Evolutionary conservation across 164 flowering plant genomes (phyloP).

Genomic region (Litsea cubeba): DNA sequence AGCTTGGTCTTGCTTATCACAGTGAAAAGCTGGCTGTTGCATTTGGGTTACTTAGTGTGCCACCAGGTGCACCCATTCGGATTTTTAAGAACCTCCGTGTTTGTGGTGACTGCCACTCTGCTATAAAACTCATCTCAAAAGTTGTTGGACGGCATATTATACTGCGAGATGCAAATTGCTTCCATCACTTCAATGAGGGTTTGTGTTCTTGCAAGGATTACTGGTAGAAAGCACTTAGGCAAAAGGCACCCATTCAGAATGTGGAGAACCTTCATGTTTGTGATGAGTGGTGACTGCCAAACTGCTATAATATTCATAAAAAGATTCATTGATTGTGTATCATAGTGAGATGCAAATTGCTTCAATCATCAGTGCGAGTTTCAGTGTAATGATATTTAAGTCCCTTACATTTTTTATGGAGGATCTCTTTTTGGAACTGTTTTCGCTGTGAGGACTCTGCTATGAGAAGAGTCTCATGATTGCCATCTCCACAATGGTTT

Average conservation of each 20-base stretch:
- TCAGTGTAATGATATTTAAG: too few relatives aligned
- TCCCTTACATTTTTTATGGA: too few relatives aligned
- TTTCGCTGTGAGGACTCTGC: not conserved
- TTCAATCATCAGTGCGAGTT: too few relatives aligned
- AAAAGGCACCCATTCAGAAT: not conserved
- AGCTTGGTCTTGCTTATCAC: slow-evolving; percentile 71
- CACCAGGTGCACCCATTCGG: slow-evolving; percentile 56
- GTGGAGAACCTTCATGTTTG: not conserved
- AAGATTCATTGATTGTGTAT: too few relatives aligned
- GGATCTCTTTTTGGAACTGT: not conserved
- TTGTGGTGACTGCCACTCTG: slow-evolving; percentile 88
- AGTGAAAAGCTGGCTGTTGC: slow-evolving; percentile 28
- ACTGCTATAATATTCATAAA: too few relatives aligned
- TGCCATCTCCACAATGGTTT: not conserved
- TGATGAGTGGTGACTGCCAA: too few relatives aligned
- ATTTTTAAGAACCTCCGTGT: slow-evolving; percentile 85
- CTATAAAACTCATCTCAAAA: slow-evolving; percentile 60
- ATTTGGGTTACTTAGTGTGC: slow-evolving; percentile 56
- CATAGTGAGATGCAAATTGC: too few relatives aligned
- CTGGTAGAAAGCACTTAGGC: slow-evolving; percentile 41
- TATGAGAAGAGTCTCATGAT: not conserved
- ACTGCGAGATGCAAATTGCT: slow-evolving; percentile 78
- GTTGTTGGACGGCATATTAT: slow-evolving; percentile 50
- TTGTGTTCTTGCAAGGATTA: slow-evolving; percentile 69
- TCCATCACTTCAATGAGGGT: slow-evolving; percentile 80